Evolutionary conservation across 176 grass and related monocot species (phyloP).

Genomic region (Hordeum vulgare): MorexV3_pseudomolecules_assembly NC_058519.1:530096893-530097392

Average conservation of each 20-base stretch:
- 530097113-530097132: conserved; percentile 43
- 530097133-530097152: conserved; percentile 27
- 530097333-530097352: conserved; percentile 73
- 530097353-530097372: conserved; percentile 47
- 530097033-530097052: conserved; percentile 50
- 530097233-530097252: conserved; percentile 35
- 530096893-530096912: conserved; percentile 66
- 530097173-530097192: conserved; percentile 28
- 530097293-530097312: conserved; percentile 2
- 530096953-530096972: too few relatives aligned
- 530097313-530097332: neutral
- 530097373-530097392: conserved; percentile 69
- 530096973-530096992: too few relatives aligned
- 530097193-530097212: conserved; percentile 40
- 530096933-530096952: too few relatives aligned
- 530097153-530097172: conserved; percentile 20
- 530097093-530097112: conserved; percentile 30
- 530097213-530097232: conserved; percentile 26
- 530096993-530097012: neutral
- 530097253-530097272: conserved; percentile 54
- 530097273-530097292: conserved; percentile 75
- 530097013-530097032: conserved; percentile 38
- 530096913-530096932: neutral
- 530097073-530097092: conserved; percentile 19
- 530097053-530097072: conserved; percentile 64